Evolutionary conservation across 2,329 filamentous ascomycete species (phyloP), one percentile per base, ranked within the genome.

Genomic region (Apiospora hydei): DNA sequence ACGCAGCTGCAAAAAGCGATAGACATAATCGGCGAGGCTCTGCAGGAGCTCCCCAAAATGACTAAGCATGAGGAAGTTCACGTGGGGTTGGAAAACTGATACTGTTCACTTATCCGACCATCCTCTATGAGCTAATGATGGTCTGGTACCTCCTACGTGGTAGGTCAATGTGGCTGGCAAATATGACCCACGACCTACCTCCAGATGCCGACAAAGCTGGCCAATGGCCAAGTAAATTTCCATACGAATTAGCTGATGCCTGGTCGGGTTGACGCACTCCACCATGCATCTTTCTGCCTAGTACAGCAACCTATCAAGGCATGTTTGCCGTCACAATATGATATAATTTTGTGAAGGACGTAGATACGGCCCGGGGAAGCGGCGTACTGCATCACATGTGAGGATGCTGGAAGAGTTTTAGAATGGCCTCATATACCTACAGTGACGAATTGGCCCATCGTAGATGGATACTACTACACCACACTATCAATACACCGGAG

Each of bases 1-100:
- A 89, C 92, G 73, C 91, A 99, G 84, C 92, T 99, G 76, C 88
- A 91, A 77, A 89, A 91, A 80, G 93, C 96, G 1, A 82, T 98
- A 71, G 82, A 82, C 70, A 96, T 96, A 79, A 97, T 99, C 80
- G 88, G 91, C 74, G 91, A 95, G 80, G 92, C 96, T 18, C 87
- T 98, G 78, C 86, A 88, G 76, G 95, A 98, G 83, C 88, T 99
- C 70, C 95, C 95, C 2, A 91, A 80, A 8, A 83, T 91, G 73
- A 88, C 90, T 82, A 79, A 79, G 76, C 77, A 80, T 70, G 79
- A 81, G 72, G 77, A 78, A 43, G 77, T 78, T 73, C 78, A 78
- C 67, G 75, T 77, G 67, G 73, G 72, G 16, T 51, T 69, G 47
- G 68, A 69, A 34, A 57, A 41, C 68, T 69, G 47, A 69, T 26